These are phyloP conservation scores for Populus alba DNA, from an alignment of 345 rosid species.

Conservation along the genomic window DNA sequence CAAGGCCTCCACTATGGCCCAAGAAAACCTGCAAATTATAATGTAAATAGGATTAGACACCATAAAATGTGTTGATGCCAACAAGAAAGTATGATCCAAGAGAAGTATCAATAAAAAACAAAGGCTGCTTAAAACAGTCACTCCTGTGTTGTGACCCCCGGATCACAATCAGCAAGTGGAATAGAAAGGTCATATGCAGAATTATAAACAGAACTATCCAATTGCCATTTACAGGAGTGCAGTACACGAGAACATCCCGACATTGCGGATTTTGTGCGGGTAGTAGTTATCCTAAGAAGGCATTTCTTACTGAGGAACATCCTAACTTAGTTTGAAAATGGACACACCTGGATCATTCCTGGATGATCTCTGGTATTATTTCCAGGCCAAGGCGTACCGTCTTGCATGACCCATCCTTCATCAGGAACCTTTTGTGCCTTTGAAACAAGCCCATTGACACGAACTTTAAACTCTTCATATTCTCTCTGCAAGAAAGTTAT, in stretches of 20 bases:
- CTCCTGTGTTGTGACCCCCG: not conserved
- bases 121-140: not conserved
- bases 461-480: slow-evolving; percentile 67
- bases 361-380: slow-evolving; percentile 65
- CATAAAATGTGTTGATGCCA: not conserved
- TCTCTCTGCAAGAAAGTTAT: slow-evolving; percentile 44
- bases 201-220: not conserved
- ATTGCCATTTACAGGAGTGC: not conserved
- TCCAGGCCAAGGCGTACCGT: slow-evolving; percentile 79
- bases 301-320: not conserved
- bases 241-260: not conserved
- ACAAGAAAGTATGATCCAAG: not conserved
- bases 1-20: slow-evolving; percentile 36
- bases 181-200: not conserved
- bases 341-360: slow-evolving; percentile 64
- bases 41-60: not conserved
- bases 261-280: not conserved
- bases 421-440: slow-evolving; percentile 62
- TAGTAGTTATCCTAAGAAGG: not conserved
- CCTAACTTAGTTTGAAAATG: not conserved
- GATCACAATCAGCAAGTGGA: not conserved
- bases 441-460: slow-evolving; percentile 55
- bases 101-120: not conserved
- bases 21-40: slow-evolving; percentile 28
- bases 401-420: slow-evolving; percentile 75